Evolutionary conservation across 805 yeast species (phyloP).

Genomic region (Komagataella pseudopastoris): DNA sequence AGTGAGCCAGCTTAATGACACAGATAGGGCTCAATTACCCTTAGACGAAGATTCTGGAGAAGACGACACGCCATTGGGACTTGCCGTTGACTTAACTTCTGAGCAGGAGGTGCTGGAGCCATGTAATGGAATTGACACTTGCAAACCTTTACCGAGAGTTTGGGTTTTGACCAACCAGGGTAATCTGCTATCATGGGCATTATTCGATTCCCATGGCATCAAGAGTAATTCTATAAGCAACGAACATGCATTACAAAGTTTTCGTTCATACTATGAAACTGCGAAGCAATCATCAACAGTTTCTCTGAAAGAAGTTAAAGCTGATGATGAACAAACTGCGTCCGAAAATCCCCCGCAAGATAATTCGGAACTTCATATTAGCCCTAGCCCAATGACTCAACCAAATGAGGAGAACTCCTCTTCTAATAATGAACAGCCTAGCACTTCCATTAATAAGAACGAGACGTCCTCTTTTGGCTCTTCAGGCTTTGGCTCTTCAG

Average conservation of each 20-base stretch:
- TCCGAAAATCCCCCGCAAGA: background rate
- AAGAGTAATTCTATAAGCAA: slow-evolving; percentile 17
- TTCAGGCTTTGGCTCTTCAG: background rate
- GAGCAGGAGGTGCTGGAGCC: slow-evolving; percentile 34
- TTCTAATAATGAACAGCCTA: background rate
- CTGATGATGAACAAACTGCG: background rate
- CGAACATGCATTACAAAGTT: background rate
- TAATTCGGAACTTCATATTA: background rate
- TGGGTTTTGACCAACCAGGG: slow-evolving; percentile 56
- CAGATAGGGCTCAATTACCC: slow-evolving; percentile 63
- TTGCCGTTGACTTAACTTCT: slow-evolving; percentile 45
- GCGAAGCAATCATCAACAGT: background rate
- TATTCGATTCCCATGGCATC: slow-evolving; percentile 43
- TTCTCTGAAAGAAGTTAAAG: background rate
- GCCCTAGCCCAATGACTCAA: background rate
- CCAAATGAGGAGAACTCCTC: background rate
- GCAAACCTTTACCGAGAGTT: slow-evolving; percentile 51
- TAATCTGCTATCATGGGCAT: slow-evolving; percentile 45
- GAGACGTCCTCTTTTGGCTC: background rate
- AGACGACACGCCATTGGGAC: slow-evolving; percentile 63
- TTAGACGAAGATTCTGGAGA: slow-evolving; percentile 48
- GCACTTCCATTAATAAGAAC: background rate
- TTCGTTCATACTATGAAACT: slow-evolving; percentile 1
- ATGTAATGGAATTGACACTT: slow-evolving; percentile 41
- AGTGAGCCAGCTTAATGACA: slow-evolving; percentile 47